phyloP scores from a whole-genome alignment of 257 asterid species.

The Thymus quinquecostatus region DNA sequence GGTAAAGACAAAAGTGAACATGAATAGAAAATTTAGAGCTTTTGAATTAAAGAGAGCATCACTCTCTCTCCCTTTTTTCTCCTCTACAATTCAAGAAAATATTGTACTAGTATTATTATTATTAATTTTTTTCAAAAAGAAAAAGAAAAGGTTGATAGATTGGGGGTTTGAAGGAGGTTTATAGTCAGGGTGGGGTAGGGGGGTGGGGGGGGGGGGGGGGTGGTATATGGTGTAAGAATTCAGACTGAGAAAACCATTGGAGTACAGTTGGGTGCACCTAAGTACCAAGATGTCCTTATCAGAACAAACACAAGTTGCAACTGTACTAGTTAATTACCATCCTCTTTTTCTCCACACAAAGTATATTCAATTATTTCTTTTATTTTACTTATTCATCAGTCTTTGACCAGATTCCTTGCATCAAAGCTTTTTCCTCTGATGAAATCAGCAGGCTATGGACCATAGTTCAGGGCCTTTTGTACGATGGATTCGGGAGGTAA shows the following conservation, averaged over 20 bases:
- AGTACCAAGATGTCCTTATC: slow-evolving; percentile 53
- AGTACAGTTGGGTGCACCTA: slow-evolving; percentile 57
- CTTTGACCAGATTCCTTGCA: slow-evolving; percentile 50
- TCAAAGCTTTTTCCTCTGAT: slow-evolving; percentile 26
- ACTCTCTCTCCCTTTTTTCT: slow-evolving; percentile 28
- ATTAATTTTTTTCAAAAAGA: not conserved
- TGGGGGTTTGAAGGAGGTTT: slow-evolving; percentile 28
- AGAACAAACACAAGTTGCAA: slow-evolving; percentile 32
- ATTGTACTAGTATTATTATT: not conserved
- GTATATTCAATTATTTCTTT: slow-evolving; percentile 28
- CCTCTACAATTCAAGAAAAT: slow-evolving; percentile 31
- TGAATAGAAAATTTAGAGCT: slow-evolving; percentile 56
- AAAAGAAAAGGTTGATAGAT: slow-evolving; percentile 14
- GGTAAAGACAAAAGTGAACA: slow-evolving; percentile 78
- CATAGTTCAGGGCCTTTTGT: slow-evolving; percentile 23
- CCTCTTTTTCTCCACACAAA: slow-evolving; percentile 20
- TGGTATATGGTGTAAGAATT: slow-evolving; percentile 30
- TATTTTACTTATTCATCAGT: slow-evolving; percentile 18
- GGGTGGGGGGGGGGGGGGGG: slow-evolving; percentile 12
- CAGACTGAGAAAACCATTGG: slow-evolving; percentile 33
- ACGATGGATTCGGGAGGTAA: slow-evolving; percentile 16
- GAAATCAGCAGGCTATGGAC: slow-evolving; percentile 29
- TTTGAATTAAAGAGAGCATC: slow-evolving; percentile 52
- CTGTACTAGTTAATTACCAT: slow-evolving; percentile 31
- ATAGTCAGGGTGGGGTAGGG: slow-evolving; percentile 13